These are phyloP conservation scores for Aegilops sharonensis DNA, from an alignment of 176 grass and related monocot species.

Conservation along the genomic window DNA sequence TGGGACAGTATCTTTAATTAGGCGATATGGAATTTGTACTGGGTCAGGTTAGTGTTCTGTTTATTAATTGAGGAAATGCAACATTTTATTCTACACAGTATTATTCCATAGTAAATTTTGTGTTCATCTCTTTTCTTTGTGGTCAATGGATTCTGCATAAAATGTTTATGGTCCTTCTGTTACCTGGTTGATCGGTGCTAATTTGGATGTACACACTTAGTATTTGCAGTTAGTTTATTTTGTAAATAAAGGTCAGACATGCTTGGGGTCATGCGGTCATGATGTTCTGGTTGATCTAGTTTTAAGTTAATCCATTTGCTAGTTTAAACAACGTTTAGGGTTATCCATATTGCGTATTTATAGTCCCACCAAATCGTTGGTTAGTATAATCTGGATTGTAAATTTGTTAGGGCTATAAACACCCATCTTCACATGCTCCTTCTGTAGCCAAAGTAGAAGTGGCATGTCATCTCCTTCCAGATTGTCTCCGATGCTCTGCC, in stretches of 20 bases:
- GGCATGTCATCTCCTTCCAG: background rate
- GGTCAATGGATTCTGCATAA: background rate
- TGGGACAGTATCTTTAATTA: background rate
- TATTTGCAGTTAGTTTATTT: background rate
- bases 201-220: background rate
- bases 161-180: background rate
- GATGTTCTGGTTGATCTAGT: background rate
- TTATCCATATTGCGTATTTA: background rate
- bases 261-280: background rate
- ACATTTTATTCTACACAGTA: background rate
- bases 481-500: background rate
- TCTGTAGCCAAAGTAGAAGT: background rate
- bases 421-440: background rate
- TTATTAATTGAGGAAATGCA: background rate
- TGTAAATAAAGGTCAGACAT: background rate
- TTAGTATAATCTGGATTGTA: background rate
- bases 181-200: background rate
- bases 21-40: constrained; percentile 7
- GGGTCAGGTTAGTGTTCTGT: constrained; percentile 27
- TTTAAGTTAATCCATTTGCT: background rate
- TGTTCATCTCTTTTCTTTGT: background rate
- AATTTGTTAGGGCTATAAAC: background rate
- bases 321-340: background rate
- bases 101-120: background rate
- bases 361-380: background rate